phyloP scores from a whole-genome alignment of 2,329 filamentous ascomycete species.

The Alternaria hordeiaustralica region DNA sequence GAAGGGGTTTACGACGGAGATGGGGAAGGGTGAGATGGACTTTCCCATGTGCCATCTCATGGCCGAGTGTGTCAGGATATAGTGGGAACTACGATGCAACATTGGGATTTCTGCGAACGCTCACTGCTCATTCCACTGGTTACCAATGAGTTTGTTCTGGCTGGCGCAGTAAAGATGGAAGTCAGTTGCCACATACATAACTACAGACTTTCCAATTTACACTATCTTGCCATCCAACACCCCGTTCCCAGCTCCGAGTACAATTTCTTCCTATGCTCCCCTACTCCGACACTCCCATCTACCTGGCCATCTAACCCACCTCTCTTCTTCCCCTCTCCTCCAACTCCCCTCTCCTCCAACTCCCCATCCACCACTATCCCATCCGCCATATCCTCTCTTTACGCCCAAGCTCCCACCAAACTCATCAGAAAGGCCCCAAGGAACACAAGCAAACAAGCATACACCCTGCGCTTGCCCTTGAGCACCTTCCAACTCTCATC shows the following conservation, averaged over 20 bases:
- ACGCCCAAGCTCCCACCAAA: constrained; percentile 75
- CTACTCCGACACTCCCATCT: background rate
- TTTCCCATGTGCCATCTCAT: constrained; percentile 8
- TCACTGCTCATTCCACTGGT: background rate
- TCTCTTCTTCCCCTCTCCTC: background rate
- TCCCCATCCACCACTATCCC: background rate
- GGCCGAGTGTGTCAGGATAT: background rate
- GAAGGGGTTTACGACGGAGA: background rate
- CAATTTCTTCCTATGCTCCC: background rate
- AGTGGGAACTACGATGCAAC: background rate
- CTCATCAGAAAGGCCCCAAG: constrained; percentile 73
- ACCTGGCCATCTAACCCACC: background rate
- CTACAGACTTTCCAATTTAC: background rate
- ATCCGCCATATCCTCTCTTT: background rate
- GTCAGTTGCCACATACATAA: background rate
- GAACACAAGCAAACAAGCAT: constrained; percentile 69
- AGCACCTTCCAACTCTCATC: constrained; percentile 75
- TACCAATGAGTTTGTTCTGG: background rate
- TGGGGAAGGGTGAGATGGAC: background rate
- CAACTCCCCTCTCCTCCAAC: background rate
- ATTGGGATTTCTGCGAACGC: background rate
- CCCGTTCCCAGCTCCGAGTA: background rate
- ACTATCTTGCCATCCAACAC: background rate
- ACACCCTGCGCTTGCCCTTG: constrained; percentile 65
- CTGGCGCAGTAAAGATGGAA: background rate